phyloP scores from a whole-genome alignment of 306 rosid species.

The Quercus ilex region DNA sequence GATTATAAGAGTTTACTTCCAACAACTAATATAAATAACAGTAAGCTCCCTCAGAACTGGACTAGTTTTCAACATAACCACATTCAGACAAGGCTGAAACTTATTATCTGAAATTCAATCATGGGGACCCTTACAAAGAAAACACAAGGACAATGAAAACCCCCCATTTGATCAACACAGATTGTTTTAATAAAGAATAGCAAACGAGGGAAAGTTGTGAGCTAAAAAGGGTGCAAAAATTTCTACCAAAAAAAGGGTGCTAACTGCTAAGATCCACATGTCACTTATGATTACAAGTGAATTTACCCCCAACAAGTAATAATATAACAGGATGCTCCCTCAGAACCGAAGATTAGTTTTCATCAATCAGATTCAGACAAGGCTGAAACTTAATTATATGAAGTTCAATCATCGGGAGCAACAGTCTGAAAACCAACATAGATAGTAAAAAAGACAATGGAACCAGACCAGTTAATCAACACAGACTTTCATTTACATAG shows the following conservation, averaged over 20 bases:
- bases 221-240: too few relatives aligned
- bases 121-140: neutral
- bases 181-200: neutral
- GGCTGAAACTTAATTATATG: slow-evolving; percentile 12
- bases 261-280: too few relatives aligned
- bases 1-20: neutral
- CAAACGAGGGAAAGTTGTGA: too few relatives aligned
- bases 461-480: too few relatives aligned
- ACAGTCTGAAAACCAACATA: neutral
- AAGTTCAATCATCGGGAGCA: slow-evolving; percentile 16
- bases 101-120: slow-evolving; percentile 1
- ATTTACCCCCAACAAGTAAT: too few relatives aligned
- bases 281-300: too few relatives aligned
- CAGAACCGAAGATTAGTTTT: neutral
- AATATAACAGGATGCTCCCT: too few relatives aligned
- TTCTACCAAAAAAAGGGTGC: too few relatives aligned
- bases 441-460: neutral
- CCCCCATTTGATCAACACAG: neutral
- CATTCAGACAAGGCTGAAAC: slow-evolving; percentile 24
- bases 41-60: slow-evolving; percentile 16
- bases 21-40: neutral
- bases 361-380: slow-evolving; percentile 14
- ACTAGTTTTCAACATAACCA: neutral
- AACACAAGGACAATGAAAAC: neutral
- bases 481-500: too few relatives aligned